phyloP scores from a whole-genome alignment of 2,329 filamentous ascomycete species.

The Intubia oerlemansii region DNA sequence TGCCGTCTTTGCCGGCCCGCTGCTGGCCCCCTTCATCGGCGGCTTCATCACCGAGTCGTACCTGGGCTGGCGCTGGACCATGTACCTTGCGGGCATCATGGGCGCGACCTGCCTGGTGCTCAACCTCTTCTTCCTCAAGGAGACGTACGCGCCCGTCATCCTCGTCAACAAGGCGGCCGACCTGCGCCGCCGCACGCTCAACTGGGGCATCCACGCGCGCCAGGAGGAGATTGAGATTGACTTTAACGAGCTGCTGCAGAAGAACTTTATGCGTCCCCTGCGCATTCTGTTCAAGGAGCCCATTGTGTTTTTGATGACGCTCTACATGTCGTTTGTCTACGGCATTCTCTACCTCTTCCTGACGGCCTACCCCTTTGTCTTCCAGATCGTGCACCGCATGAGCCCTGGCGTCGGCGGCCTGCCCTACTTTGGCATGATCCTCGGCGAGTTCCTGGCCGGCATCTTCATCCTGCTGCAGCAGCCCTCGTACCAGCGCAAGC shows the following conservation, averaged over 20 bases:
- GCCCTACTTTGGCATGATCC: conserved; percentile 69
- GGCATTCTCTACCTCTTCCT: conserved; percentile 68
- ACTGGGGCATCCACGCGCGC: conserved; percentile 52
- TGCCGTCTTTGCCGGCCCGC: conserved; percentile 43
- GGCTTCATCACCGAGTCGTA: conserved; percentile 41
- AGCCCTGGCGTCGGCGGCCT: conserved; percentile 49
- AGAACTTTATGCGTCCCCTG: conserved; percentile 46
- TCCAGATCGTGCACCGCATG: conserved; percentile 51
- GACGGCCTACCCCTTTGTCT: conserved; percentile 67
- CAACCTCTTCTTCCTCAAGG: conserved; percentile 40
- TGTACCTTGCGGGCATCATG: conserved; percentile 42
- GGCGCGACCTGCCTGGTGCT: conserved; percentile 36
- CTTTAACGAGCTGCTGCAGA: conserved; percentile 37
- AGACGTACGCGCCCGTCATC: conserved; percentile 50
- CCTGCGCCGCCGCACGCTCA: conserved; percentile 39
- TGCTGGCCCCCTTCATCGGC: conserved; percentile 47
- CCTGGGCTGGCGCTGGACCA: conserved; percentile 54
- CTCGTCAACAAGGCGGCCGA: conserved; percentile 38
- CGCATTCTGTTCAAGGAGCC: conserved; percentile 46
- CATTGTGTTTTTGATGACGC: conserved; percentile 43
- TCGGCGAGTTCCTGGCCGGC: conserved; percentile 49
- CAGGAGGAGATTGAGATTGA: conserved; percentile 52
- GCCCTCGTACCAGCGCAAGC: conserved; percentile 45
- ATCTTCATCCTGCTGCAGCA: conserved; percentile 39
- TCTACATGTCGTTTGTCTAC: conserved; percentile 61